These are phyloP conservation scores for Coemansia guatemalensis DNA, from an alignment of 192 early-diverging fungal species.

Conservation along the genomic window DNA sequence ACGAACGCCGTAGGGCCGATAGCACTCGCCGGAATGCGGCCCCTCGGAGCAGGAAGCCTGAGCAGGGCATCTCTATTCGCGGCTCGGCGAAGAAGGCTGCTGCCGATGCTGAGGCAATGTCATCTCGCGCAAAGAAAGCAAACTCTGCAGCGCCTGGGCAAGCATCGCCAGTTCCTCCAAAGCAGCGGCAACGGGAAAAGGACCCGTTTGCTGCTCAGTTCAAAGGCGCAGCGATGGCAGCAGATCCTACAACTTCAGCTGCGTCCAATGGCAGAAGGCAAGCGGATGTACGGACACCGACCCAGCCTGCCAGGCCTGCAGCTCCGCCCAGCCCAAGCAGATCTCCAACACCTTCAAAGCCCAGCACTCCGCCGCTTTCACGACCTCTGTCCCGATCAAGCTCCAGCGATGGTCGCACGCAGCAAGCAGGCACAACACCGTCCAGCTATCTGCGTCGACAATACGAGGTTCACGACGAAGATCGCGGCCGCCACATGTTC, in stretches of 20 bases:
- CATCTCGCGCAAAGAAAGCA: slow-evolving; percentile 1
- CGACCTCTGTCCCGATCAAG: slow-evolving; percentile 28
- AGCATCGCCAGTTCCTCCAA: neutral
- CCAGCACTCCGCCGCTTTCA: slow-evolving; percentile 8
- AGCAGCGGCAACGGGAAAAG: neutral
- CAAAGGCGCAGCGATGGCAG: slow-evolving; percentile 12
- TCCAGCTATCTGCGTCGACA: slow-evolving; percentile 38
- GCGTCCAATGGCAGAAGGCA: neutral
- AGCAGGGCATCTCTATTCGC: slow-evolving; percentile 29
- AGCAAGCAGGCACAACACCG: slow-evolving; percentile 1
- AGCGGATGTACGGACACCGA: neutral
- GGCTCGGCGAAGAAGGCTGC: slow-evolving; percentile 19
- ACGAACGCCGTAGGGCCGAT: neutral
- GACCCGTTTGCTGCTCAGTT: neutral
- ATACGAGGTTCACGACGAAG: slow-evolving; percentile 45
- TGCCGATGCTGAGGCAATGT: neutral
- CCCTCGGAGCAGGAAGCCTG: slow-evolving; percentile 3
- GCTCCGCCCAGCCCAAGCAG: slow-evolving; percentile 18
- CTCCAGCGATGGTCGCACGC: slow-evolving; percentile 30
- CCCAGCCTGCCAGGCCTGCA: neutral
- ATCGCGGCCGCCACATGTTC: slow-evolving; percentile 44
- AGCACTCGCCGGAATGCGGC: neutral
- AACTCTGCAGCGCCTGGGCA: neutral
- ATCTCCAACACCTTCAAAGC: slow-evolving; percentile 25
- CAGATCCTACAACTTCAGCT: neutral